A percentile compares a stretch with the other conserved stretches of the same genome.
phyloP scores from a whole-genome alignment of 164 flowering plant species.

The Sextonia rubra region DNA sequence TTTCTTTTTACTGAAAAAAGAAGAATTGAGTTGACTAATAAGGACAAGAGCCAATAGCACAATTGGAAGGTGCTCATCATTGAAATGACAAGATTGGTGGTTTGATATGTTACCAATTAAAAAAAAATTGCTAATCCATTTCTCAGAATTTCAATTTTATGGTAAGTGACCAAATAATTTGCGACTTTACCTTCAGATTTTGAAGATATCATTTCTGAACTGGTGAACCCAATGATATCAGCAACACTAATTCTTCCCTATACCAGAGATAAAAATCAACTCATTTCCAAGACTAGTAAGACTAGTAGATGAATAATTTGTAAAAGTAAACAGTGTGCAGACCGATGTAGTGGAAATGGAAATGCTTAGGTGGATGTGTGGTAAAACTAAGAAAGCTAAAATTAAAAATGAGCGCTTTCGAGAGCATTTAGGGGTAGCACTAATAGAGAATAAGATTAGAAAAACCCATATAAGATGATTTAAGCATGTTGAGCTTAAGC shows the following conservation, averaged over 20 bases:
- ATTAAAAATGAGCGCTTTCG: too few species aligned
- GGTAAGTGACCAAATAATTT: not conserved
- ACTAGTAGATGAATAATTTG: not conserved
- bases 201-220: constrained; percentile 55
- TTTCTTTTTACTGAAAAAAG: not conserved
- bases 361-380: too few species aligned
- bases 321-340: not conserved
- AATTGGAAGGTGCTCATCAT: not conserved
- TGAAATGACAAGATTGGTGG: not conserved
- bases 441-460: too few species aligned
- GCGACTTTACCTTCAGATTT: constrained; percentile 64
- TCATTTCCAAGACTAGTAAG: not conserved
- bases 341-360: too few species aligned
- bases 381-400: too few species aligned
- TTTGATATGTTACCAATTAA: not conserved
- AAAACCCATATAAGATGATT: too few species aligned
- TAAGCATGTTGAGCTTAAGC: too few species aligned
- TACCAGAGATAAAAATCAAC: constrained; percentile 5
- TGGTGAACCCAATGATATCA: constrained; percentile 68
- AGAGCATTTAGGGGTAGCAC: too few species aligned
- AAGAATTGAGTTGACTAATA: not conserved
- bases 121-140: not conserved
- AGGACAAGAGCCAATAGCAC: not conserved
- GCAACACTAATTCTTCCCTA: constrained; percentile 87
- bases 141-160: not conserved